Percentiles rank a stretch among this genome's conserved stretches.
These are phyloP conservation scores for Metarhizium anisopliae DNA, from an alignment of 2,329 filamentous ascomycete genomes.

Conservation along the genomic window DNA sequence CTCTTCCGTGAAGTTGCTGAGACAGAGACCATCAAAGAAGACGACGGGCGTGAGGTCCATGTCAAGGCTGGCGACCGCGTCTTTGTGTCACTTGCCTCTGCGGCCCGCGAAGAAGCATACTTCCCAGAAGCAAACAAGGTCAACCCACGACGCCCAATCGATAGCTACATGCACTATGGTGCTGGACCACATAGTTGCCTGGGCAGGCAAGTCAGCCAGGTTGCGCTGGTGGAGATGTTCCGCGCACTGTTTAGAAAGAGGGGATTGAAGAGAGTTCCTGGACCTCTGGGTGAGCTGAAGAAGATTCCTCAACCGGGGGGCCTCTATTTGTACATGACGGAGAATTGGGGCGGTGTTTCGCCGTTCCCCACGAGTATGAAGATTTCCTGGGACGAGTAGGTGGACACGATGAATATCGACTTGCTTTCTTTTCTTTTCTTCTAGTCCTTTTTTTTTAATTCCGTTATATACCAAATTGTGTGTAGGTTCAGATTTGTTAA, in stretches of 20 bases:
- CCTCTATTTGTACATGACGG: slow-evolving; percentile 52
- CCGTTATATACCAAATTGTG: slow-evolving; percentile 1
- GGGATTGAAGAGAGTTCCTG: slow-evolving; percentile 51
- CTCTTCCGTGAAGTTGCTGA: slow-evolving; percentile 47
- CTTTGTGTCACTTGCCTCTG: slow-evolving; percentile 51
- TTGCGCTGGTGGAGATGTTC: slow-evolving; percentile 59
- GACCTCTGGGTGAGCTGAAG: slow-evolving; percentile 59
- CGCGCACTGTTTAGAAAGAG: slow-evolving; percentile 53
- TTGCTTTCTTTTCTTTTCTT: not conserved
- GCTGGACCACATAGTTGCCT: slow-evolving; percentile 55
- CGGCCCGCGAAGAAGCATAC: slow-evolving; percentile 44
- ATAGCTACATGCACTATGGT: slow-evolving; percentile 56
- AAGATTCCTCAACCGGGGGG: slow-evolving; percentile 48
- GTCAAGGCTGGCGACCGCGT: slow-evolving; percentile 51
- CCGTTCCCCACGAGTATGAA: slow-evolving; percentile 45
- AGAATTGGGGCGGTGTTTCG: slow-evolving; percentile 48
- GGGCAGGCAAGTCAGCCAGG: slow-evolving; percentile 49
- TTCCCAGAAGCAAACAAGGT: slow-evolving; percentile 56
- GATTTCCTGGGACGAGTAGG: slow-evolving; percentile 37
- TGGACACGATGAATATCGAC: not conserved
- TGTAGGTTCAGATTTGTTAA: too few relatives aligned
- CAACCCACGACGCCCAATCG: slow-evolving; percentile 52
- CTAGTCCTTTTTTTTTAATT: not conserved
- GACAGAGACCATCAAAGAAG: slow-evolving; percentile 36
- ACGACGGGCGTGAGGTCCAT: slow-evolving; percentile 40